Percentiles rank a stretch among this genome's conserved stretches.
Evolutionary conservation across 2,329 filamentous ascomycete genomes (phyloP).

Genomic region (Apiospora saccharicola): DNA sequence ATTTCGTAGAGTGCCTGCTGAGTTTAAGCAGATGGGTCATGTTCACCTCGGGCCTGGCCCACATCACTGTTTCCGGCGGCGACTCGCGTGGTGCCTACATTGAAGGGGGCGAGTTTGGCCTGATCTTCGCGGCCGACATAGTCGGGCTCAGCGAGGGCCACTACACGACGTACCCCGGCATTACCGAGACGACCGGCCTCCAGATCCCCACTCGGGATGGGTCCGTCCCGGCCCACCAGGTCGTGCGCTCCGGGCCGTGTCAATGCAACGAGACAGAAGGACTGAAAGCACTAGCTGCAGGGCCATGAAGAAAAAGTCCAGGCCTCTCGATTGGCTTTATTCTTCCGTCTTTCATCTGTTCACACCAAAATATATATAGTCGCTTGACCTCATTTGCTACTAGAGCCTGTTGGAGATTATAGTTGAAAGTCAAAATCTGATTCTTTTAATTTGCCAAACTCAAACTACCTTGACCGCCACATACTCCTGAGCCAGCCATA

Average conservation of each 20-base stretch:
- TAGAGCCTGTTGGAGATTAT: too few species aligned
- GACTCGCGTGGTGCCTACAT: constrained; percentile 44
- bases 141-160: constrained; percentile 41
- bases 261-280: background rate
- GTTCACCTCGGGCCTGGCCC: constrained; percentile 48
- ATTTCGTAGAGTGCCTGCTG: too few species aligned
- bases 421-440: too few species aligned
- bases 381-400: background rate
- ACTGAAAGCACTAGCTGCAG: background rate
- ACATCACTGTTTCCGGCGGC: constrained; percentile 50
- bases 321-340: background rate
- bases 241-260: background rate
- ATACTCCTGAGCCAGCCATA: background rate
- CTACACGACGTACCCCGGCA: background rate
- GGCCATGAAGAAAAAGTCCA: background rate
- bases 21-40: constrained; percentile 38
- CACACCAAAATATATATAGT: background rate
- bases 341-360: too few species aligned
- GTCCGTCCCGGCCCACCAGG: background rate
- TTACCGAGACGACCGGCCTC: background rate
- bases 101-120: constrained; percentile 47
- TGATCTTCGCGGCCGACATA: constrained; percentile 52
- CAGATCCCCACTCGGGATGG: background rate
- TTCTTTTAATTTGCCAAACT: background rate
- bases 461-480: background rate